A percentile compares a stretch with the other conserved stretches of the same genome.
These are phyloP conservation scores for Penicillium glabrum DNA, from an alignment of 2,329 filamentous ascomycete species.

Conservation along the genomic window DNA sequence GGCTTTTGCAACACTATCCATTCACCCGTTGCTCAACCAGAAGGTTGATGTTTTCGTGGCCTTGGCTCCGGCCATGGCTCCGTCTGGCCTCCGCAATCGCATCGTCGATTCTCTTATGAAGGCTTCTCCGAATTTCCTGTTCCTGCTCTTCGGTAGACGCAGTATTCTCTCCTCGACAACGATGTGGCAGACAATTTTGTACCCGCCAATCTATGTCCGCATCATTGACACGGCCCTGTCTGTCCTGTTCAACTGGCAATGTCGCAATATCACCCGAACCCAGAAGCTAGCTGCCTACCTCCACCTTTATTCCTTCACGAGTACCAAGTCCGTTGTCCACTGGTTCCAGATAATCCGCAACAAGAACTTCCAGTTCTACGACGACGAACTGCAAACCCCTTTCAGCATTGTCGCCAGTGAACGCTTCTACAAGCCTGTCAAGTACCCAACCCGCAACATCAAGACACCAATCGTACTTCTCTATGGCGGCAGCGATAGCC, in stretches of 20 bases:
- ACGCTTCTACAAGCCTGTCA: slow-evolving; percentile 94
- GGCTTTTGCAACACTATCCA: slow-evolving; percentile 88
- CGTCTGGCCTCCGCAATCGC: slow-evolving; percentile 82
- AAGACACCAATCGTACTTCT: slow-evolving; percentile 91
- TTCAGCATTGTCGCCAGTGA: slow-evolving; percentile 68
- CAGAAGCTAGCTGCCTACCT: slow-evolving; percentile 96
- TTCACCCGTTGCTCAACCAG: slow-evolving; percentile 87
- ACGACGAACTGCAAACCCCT: slow-evolving; percentile 84
- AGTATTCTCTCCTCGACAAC: slow-evolving; percentile 90
- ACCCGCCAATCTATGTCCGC: slow-evolving; percentile 88
- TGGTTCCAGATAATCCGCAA: slow-evolving; percentile 99
- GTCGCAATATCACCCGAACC: slow-evolving; percentile 75
- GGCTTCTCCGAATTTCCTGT: slow-evolving; percentile 87
- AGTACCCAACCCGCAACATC: slow-evolving; percentile 95
- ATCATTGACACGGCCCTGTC: slow-evolving; percentile 78
- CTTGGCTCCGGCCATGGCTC: slow-evolving; percentile 93
- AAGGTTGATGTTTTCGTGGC: slow-evolving; percentile 96
- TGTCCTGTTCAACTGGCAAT: slow-evolving; percentile 89
- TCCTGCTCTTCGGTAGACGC: slow-evolving; percentile 85
- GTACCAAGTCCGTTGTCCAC: slow-evolving; percentile 94
- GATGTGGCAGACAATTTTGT: slow-evolving; percentile 96
- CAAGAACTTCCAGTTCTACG: slow-evolving; percentile 96
- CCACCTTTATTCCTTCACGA: slow-evolving; percentile 94
- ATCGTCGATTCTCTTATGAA: slow-evolving; percentile 93
- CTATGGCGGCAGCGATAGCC: slow-evolving; percentile 88